Base-by-base conservation (phyloP, 2,329 filamentous ascomycete species). In the Trichoderma sp. region DNA sequence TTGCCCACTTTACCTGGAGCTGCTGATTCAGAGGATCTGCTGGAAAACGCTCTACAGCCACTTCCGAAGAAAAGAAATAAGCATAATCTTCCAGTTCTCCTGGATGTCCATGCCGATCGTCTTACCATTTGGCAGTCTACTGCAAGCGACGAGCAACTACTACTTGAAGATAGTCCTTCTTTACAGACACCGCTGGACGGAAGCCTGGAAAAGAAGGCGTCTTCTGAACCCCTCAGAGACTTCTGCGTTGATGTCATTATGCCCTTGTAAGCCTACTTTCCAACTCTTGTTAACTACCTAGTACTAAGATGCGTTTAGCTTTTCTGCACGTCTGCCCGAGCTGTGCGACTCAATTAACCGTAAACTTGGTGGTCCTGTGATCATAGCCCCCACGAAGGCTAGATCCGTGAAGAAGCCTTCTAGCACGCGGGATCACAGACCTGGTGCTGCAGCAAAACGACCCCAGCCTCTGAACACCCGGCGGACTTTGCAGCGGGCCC, bases 71-170 rank as follows among this genome's bases (percentile, higher is more conserved):
- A 90, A 73, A 79, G 84, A 43, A 87, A 80, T 76, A 87, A 87
- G 68, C 86, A 90, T 72, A 89, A 93, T 73, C 80, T 92, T 7
- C 84, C 85, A 1, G 80, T 89, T 8, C 83, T 92, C 24, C 82
- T 94, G 5, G 92, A 95, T 75, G 83, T 93, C 0, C 86, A 94
- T 63, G 87, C 92, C 8, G 92, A 96, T 77, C 89, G 91, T 58
- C 81, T 96, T 28, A 93, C 90, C 74, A 96, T 96, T 70, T 95
- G 92, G 92, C 91, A 94, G 75, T 93, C 91, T 4, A 89, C 92
- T 8, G 88, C 89, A 43, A 81, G 88, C 26, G 87, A 91, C 71
- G 86, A 88, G 66, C 78, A 85, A 69, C 80, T 83, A 46, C 75
- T 86, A 16, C 74, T 85, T 18, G 83, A 84, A 55, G 84, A 86